Conservation (phyloP, 139 green algal species). For the Picochlorum sp. region DNA sequence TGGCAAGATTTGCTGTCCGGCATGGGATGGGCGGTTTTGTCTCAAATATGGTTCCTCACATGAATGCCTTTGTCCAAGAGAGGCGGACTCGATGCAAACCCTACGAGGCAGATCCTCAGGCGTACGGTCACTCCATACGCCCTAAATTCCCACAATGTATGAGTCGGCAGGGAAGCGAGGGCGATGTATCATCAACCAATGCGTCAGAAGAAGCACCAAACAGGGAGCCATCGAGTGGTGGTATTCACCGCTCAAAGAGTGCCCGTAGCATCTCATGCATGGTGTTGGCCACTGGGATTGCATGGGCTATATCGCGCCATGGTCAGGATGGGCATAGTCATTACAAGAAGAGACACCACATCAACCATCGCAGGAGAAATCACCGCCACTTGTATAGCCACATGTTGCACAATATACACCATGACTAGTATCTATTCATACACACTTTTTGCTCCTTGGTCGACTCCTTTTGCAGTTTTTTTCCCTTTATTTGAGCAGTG, state of each 20-base stretch:
- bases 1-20: conserved; percentile 58
- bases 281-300: conserved; percentile 30
- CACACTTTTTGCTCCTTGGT: no score
- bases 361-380: no score
- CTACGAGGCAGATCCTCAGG: conserved; percentile 16
- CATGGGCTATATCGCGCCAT: conserved; percentile 18
- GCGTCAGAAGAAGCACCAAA: no score
- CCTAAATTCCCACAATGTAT: background rate
- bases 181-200: background rate
- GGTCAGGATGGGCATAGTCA: no score
- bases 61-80: conserved; percentile 49
- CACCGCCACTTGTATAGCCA: no score
- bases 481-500: no score
- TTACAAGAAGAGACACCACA: no score
- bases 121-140: conserved; percentile 17
- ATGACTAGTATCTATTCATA: no score
- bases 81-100: conserved; percentile 34
- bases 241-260: background rate
- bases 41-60: conserved; percentile 50
- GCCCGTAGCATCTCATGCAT: conserved; percentile 21
- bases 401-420: no score
- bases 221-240: background rate
- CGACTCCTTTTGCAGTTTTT: no score
- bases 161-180: background rate
- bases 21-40: conserved; percentile 86